phyloP scores from a whole-genome alignment of 1,284 basidiomycete species.

The Malassezia japonica region DNA sequence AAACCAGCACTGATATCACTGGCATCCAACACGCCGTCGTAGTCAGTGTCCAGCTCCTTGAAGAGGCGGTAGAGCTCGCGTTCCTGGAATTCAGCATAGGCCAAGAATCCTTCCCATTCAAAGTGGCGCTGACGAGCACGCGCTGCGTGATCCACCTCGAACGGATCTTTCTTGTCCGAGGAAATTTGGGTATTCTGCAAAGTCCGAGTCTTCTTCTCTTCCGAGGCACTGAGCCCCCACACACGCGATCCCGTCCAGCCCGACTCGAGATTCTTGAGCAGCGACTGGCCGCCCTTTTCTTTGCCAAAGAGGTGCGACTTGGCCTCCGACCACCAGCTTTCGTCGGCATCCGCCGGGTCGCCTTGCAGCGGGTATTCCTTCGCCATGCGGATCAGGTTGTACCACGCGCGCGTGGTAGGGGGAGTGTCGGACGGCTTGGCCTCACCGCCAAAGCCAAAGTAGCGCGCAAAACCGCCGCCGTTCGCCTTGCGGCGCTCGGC shows the following conservation, averaged over 20 bases:
- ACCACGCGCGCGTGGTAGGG: not conserved
- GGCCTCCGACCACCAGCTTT: not conserved
- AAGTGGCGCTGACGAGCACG: constrained; percentile 39
- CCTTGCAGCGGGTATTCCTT: not conserved
- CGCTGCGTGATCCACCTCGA: constrained; percentile 21
- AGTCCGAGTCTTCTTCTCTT: constrained; percentile 3
- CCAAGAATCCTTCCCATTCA: constrained; percentile 47
- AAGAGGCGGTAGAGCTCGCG: constrained; percentile 45
- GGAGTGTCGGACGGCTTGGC: not conserved
- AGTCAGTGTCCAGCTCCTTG: constrained; percentile 40
- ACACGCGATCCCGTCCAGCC: constrained; percentile 46
- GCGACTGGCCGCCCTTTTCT: not conserved
- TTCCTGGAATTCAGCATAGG: constrained; percentile 46
- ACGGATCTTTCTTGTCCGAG: not conserved
- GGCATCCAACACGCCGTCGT: constrained; percentile 39
- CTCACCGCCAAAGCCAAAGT: not conserved
- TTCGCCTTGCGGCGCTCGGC: not conserved
- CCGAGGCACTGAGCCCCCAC: constrained; percentile 41
- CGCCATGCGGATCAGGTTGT: constrained; percentile 3
- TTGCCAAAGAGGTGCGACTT: not conserved
- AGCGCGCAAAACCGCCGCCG: no score
- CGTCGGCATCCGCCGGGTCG: not conserved
- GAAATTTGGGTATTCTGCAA: constrained; percentile 6
- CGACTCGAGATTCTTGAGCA: constrained; percentile 33
- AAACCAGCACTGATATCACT: constrained; percentile 36